Conservation (phyloP, 2,329 filamentous ascomycete species). For the Purpureocillium lavendulum region DNA sequence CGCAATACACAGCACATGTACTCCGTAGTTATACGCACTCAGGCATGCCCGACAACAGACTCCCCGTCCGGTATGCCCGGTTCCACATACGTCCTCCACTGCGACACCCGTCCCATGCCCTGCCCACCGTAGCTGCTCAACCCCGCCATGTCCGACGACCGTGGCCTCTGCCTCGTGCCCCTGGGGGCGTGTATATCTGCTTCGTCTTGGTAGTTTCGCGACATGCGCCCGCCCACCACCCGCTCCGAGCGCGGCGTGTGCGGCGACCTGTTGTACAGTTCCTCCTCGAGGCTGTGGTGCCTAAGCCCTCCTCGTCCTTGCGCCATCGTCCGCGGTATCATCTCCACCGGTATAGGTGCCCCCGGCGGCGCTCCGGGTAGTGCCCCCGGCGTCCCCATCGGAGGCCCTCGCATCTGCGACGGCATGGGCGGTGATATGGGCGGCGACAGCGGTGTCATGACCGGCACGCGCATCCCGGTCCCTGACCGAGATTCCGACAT, state of each 20-base stretch:
- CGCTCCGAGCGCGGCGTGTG: slow-evolving; percentile 20
- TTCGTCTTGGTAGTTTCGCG: slow-evolving; percentile 23
- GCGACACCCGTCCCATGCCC: slow-evolving; percentile 38
- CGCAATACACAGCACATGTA: too few relatives aligned
- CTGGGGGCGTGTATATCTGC: slow-evolving; percentile 17
- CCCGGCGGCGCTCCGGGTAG: too few relatives aligned
- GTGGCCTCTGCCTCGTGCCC: slow-evolving; percentile 21
- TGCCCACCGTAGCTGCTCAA: slow-evolving; percentile 31
- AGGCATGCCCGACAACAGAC: not conserved
- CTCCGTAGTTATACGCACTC: too few relatives aligned
- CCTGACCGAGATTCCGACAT: slow-evolving; percentile 34
- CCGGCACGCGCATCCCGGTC: slow-evolving; percentile 4
- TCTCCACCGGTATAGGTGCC: slow-evolving; percentile 7
- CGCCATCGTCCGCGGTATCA: slow-evolving; percentile 9
- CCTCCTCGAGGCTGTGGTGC: slow-evolving; percentile 31
- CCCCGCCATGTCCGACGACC: slow-evolving; percentile 37
- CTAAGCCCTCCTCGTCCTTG: slow-evolving; percentile 13
- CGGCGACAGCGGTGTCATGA: slow-evolving; percentile 2
- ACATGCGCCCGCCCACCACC: slow-evolving; percentile 15
- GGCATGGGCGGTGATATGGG: slow-evolving; percentile 5
- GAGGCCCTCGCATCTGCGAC: slow-evolving; percentile 14
- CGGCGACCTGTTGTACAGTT: slow-evolving; percentile 21
- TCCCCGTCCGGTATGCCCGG: slow-evolving; percentile 30
- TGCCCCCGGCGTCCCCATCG: slow-evolving; percentile 25
- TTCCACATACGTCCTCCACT: slow-evolving; percentile 41